phyloP scores from a whole-genome alignment of 2,329 filamentous ascomycete species.

The Claviceps citrina region DNA sequence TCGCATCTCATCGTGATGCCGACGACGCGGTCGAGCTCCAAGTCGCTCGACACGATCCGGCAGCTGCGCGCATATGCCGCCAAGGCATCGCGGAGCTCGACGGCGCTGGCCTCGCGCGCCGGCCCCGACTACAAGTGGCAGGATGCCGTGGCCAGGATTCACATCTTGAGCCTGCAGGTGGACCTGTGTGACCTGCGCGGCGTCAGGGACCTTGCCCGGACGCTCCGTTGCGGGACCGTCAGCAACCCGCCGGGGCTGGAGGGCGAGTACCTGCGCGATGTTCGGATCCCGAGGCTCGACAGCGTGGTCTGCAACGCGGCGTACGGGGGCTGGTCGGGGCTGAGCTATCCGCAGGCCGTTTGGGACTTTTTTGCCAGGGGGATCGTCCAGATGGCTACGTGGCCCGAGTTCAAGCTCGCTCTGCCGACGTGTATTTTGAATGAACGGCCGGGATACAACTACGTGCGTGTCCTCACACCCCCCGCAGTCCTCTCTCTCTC shows the following conservation, averaged over 20 bases:
- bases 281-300: slow-evolving; percentile 57
- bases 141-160: slow-evolving; percentile 34
- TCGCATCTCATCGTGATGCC: slow-evolving; percentile 66
- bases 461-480: slow-evolving; percentile 13
- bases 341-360: slow-evolving; percentile 51
- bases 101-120: slow-evolving; percentile 21
- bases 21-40: slow-evolving; percentile 62
- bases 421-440: slow-evolving; percentile 30
- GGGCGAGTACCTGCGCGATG: slow-evolving; percentile 23
- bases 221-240: slow-evolving; percentile 29
- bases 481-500: not conserved
- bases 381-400: slow-evolving; percentile 53
- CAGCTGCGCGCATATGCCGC: slow-evolving; percentile 46
- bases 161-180: slow-evolving; percentile 42
- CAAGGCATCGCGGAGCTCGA: slow-evolving; percentile 24
- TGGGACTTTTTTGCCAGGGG: slow-evolving; percentile 40
- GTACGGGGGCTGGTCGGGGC: slow-evolving; percentile 69
- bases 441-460: slow-evolving; percentile 20
- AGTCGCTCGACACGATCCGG: slow-evolving; percentile 57
- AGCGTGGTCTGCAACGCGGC: slow-evolving; percentile 75
- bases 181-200: slow-evolving; percentile 44
- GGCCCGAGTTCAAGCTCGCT: slow-evolving; percentile 61
- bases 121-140: slow-evolving; percentile 20
- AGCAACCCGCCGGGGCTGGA: slow-evolving; percentile 27
- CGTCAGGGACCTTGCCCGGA: slow-evolving; percentile 33